Conservation (phyloP, 306 rosid species). For the Erythrophleum fordii region DNA sequence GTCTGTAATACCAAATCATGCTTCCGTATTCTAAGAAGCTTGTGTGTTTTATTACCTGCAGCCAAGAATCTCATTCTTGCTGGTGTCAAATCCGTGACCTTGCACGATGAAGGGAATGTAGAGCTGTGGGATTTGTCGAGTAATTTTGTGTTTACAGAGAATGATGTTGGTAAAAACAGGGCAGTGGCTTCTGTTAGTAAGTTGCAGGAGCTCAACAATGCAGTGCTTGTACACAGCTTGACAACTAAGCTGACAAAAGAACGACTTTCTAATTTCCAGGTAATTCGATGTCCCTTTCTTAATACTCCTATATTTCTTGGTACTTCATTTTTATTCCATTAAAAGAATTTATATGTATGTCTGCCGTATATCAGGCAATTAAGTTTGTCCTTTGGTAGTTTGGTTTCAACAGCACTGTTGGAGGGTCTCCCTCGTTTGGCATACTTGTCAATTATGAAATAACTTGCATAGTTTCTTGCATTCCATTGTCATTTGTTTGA, state of each 20-base stretch:
- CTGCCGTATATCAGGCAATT: not conserved
- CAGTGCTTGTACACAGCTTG: constrained; percentile 67
- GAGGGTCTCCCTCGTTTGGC: no score
- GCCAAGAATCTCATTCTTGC: constrained; percentile 96
- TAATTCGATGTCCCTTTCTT: constrained; percentile 3
- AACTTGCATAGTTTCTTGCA: not conserved
- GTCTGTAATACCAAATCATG: constrained; percentile 2
- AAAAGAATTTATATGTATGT: not conserved
- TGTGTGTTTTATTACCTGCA: constrained; percentile 48
- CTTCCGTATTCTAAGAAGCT: constrained; percentile 22
- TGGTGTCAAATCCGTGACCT: constrained; percentile 88
- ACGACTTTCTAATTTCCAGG: constrained; percentile 80
- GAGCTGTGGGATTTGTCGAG: constrained; percentile 89
- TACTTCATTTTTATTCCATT: not conserved
- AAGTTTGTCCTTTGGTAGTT: not conserved
- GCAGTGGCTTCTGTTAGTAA: constrained; percentile 79
- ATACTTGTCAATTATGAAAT: constrained; percentile 2
- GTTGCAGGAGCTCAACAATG: constrained; percentile 94
- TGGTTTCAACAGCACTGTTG: no score
- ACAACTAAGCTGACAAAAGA: constrained; percentile 62
- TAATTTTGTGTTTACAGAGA: constrained; percentile 71
- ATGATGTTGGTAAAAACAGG: constrained; percentile 78
- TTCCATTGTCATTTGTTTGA: not conserved
- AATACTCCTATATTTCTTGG: not conserved
- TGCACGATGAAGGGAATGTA: constrained; percentile 82